Base-by-base conservation (phyloP, 352 stramenopile genomes). In the Pythium scleroteichum region DNA sequence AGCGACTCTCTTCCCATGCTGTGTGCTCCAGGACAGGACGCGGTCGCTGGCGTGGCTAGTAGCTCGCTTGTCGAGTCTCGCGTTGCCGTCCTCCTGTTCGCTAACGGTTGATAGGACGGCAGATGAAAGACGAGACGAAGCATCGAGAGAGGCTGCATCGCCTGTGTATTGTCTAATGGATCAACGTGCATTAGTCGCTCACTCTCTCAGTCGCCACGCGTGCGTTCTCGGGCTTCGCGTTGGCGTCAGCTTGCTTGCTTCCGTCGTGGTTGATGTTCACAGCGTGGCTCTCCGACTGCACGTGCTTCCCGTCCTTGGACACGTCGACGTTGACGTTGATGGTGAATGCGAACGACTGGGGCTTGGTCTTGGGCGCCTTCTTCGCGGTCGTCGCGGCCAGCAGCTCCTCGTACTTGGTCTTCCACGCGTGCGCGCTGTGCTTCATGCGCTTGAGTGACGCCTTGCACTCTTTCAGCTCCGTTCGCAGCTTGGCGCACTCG, bases 281-380 rank as follows among this genome's bases (percentile, higher is more conserved):
- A 4, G 44, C 46, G 17, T 62, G 55, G 33, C 19, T 38, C 16
- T 50, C 35, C 1, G 44, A 47, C 22, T 45, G 39, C 33, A 62
- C 55, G 23, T 44, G 42, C 42, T 52, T n/a, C 26, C 55, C 55
- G 33, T 48, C 52, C 24, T 54, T 45, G 1, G 32, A 24, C 3
- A 56, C 57, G 29, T 64, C 57, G 19, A 64, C 48, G 17, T 64
- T 44, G 17, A 64, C 44, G 27, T 64, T 64, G 23, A 64, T 57
- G 8, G 57, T 58, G 39, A 64, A 53, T 19, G 57, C 44, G 27
- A 64, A 46, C 33, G 9, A 22, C 26, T 20, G 13, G 4, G 40
- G 41, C 23, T 7, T 19, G 26, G n/a, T n/a, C 19, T 20, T n/a
- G 1, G 9, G 26, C 26, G 14, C 16, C n/a, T 51, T 5, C 14